A percentile compares a stretch with the other conserved stretches of the same genome.
These are phyloP conservation scores for Trichoderma cornu-damae DNA, from an alignment of 2,329 filamentous ascomycete genomes.

Conservation along the genomic window DNA sequence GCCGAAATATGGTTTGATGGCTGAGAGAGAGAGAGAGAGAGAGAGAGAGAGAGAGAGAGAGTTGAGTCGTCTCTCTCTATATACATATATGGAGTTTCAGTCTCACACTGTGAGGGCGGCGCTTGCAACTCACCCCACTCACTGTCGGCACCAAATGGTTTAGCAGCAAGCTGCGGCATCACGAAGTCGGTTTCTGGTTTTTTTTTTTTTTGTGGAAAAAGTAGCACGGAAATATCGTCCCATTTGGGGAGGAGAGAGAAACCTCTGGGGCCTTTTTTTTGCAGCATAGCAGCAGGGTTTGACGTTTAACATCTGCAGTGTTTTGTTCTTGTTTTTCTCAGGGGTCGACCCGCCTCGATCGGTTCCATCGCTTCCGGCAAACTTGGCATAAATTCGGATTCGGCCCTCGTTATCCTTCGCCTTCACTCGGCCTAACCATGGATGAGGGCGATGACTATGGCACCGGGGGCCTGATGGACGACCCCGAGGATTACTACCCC, in stretches of 20 bases:
- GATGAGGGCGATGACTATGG: constrained; percentile 35
- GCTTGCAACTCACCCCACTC: constrained; percentile 13
- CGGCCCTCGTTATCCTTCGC: not conserved
- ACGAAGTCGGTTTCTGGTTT: not conserved
- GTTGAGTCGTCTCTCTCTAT: too few species aligned
- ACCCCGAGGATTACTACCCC: constrained; percentile 75
- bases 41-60: too few species aligned
- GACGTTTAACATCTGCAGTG: not conserved
- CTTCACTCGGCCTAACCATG: constrained; percentile 26
- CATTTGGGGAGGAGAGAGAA: not conserved
- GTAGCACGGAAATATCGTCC: not conserved
- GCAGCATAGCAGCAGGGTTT: not conserved
- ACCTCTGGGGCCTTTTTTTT: not conserved
- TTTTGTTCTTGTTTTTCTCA: not conserved
- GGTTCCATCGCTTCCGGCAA: too few species aligned
- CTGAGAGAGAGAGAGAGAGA: too few species aligned
- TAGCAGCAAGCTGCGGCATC: not conserved
- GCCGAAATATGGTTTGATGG: too few species aligned
- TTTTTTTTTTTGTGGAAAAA: too few species aligned
- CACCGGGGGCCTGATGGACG: constrained; percentile 61
- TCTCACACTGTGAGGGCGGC: constrained; percentile 19
- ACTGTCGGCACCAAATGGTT: constrained; percentile 12
- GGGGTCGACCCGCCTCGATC: not conserved
- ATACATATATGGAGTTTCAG: too few species aligned
- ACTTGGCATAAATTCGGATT: not conserved